Conservation (phyloP, 805 yeast genomes). For the Scheffersomyces spartinae region DNA sequence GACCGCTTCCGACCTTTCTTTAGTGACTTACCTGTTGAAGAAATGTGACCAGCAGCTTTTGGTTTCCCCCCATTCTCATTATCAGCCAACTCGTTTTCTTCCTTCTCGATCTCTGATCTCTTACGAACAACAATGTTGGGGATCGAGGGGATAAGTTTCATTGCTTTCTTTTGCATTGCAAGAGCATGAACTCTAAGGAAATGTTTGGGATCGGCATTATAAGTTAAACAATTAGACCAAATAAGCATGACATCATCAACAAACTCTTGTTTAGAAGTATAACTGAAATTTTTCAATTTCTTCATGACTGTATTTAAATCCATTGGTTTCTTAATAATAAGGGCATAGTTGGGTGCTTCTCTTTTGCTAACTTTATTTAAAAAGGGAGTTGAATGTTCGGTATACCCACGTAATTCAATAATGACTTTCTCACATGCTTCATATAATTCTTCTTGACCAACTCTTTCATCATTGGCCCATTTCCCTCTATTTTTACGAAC, state of each 20-base stretch:
- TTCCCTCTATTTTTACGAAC: conserved; percentile 92
- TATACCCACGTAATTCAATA: conserved; percentile 75
- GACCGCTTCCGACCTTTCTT: conserved; percentile 31
- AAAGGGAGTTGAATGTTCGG: conserved; percentile 95
- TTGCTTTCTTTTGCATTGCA: conserved; percentile 90
- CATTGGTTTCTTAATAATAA: conserved; percentile 88
- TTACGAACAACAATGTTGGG: conserved; percentile 80
- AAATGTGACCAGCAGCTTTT: conserved; percentile 9
- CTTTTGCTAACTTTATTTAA: conserved; percentile 92
- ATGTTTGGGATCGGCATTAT: conserved; percentile 91
- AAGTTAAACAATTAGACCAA: conserved; percentile 89
- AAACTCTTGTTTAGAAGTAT: conserved; percentile 75
- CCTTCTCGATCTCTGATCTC: conserved; percentile 60
- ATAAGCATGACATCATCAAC: conserved; percentile 93
- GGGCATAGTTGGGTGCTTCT: conserved; percentile 95
- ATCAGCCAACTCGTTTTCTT: conserved; percentile 33
- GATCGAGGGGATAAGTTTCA: conserved; percentile 64
- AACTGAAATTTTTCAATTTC: conserved; percentile 72
- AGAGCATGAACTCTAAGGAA: conserved; percentile 83
- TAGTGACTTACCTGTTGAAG: conserved; percentile 27
- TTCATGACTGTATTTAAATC: conserved; percentile 91
- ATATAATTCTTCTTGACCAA: conserved; percentile 95
- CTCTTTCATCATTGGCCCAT: conserved; percentile 92
- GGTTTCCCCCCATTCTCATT: conserved; percentile 14
- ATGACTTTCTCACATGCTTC: conserved; percentile 97